Conservation (phyloP, 176 grass and related monocot species). For the Melocanna baccifera region DNA sequence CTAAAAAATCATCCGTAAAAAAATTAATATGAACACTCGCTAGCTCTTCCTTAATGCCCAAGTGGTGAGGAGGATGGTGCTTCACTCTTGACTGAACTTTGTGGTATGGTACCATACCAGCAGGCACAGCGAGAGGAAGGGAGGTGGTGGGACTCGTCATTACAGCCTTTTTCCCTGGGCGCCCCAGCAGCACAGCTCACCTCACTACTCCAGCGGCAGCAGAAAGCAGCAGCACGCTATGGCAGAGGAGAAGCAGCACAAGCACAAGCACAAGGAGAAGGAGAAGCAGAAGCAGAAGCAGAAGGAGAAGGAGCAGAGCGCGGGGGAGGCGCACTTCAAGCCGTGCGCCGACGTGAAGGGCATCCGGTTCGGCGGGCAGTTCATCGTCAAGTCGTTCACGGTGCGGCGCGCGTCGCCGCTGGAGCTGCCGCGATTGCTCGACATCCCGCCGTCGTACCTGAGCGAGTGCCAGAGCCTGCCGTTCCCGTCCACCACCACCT, state of each 20-base stretch:
- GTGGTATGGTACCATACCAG: slow-evolving; percentile 46
- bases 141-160: slow-evolving; percentile 37
- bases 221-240: slow-evolving; percentile 34
- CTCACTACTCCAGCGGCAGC: slow-evolving; percentile 19
- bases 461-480: slow-evolving; percentile 85
- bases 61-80: slow-evolving; percentile 32
- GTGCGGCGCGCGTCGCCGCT: slow-evolving; percentile 88
- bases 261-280: slow-evolving; percentile 33
- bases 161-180: slow-evolving; percentile 40
- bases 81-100: slow-evolving; percentile 33
- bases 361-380: slow-evolving; percentile 84
- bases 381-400: slow-evolving; percentile 95
- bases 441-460: slow-evolving; percentile 88
- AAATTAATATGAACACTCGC: too few relatives aligned
- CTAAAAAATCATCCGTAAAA: too few relatives aligned
- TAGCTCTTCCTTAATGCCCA: slow-evolving; percentile 42
- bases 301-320: slow-evolving; percentile 21
- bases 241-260: slow-evolving; percentile 59
- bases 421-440: slow-evolving; percentile 86
- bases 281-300: too few relatives aligned
- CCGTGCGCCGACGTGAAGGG: slow-evolving; percentile 82
- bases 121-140: slow-evolving; percentile 13
- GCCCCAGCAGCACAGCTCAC: slow-evolving; percentile 38
- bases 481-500: slow-evolving; percentile 80
- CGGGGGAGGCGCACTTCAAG: slow-evolving; percentile 71